Conservation (phyloP, 2,329 filamentous ascomycete species). For the Canariomyces notabilis region DNA sequence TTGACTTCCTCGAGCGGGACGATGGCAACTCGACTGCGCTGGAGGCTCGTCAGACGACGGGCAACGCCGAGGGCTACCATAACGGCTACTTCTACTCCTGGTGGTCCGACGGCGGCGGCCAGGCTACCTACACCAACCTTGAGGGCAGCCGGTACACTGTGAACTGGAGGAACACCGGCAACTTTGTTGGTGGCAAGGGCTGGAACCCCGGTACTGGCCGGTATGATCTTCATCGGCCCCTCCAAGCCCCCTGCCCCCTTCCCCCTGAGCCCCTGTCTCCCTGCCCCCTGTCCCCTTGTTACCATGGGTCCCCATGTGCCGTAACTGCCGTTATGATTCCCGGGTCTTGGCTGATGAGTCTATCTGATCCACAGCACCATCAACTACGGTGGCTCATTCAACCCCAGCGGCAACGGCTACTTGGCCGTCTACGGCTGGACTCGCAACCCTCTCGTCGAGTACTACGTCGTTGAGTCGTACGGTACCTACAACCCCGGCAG, state of each 20-base stretch:
- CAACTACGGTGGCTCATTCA: slow-evolving; percentile 23
- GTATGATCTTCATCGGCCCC: too few relatives aligned
- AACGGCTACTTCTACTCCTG: slow-evolving; percentile 57
- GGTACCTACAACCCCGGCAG: slow-evolving; percentile 37
- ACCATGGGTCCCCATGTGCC: too few relatives aligned
- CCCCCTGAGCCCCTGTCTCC: too few relatives aligned
- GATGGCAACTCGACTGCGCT: slow-evolving; percentile 20
- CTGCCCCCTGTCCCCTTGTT: too few relatives aligned
- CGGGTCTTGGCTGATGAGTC: background rate
- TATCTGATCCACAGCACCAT: slow-evolving; percentile 11
- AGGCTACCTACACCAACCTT: slow-evolving; percentile 51
- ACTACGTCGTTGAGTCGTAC: slow-evolving; percentile 28
- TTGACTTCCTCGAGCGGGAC: slow-evolving; percentile 30
- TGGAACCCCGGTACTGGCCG: slow-evolving; percentile 44
- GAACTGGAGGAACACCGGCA: slow-evolving; percentile 44
- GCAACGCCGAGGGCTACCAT: slow-evolving; percentile 44
- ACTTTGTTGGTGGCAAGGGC: slow-evolving; percentile 54
- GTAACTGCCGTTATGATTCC: slow-evolving; percentile 3
- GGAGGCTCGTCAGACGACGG: slow-evolving; percentile 31
- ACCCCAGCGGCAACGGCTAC: slow-evolving; percentile 25
- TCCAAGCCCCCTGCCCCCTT: too few relatives aligned
- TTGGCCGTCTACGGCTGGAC: slow-evolving; percentile 33
- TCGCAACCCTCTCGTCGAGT: slow-evolving; percentile 27
- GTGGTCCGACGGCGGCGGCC: slow-evolving; percentile 49
- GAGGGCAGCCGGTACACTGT: slow-evolving; percentile 45